Conservation (phyloP, 1,284 basidiomycete species). For the Vanrija sp. region DNA sequence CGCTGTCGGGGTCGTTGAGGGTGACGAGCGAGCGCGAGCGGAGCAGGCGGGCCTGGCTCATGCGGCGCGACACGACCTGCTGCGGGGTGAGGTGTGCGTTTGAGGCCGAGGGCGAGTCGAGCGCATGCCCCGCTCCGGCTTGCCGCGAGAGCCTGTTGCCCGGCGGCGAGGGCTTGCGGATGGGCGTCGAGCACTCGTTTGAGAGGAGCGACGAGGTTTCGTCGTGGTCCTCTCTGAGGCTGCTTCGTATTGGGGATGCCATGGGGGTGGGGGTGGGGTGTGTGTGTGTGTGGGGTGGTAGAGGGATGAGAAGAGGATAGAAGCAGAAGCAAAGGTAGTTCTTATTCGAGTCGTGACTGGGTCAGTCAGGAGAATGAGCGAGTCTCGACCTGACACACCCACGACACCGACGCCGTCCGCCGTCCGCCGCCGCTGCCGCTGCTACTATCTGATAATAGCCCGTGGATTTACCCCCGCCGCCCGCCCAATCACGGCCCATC, state of each 20-base stretch:
- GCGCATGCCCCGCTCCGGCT: too few relatives aligned
- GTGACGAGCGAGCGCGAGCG: slow-evolving; percentile 5
- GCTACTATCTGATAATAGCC: too few relatives aligned
- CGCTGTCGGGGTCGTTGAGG: not conserved
- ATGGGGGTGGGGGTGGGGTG: too few relatives aligned
- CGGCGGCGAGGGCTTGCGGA: not conserved
- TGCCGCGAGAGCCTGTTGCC: not conserved
- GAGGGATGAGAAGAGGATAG: not conserved
- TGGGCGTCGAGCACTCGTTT: slow-evolving; percentile 10
- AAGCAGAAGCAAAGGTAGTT: not conserved
- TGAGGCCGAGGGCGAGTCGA: not conserved
- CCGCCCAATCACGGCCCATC: too few relatives aligned
- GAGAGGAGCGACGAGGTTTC: slow-evolving; percentile 1
- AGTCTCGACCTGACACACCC: too few relatives aligned
- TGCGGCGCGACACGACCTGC: slow-evolving; percentile 4
- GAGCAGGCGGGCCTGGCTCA: slow-evolving; percentile 11
- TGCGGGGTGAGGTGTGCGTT: not conserved
- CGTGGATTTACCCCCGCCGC: too few relatives aligned
- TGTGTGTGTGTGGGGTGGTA: not conserved
- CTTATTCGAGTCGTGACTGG: not conserved
- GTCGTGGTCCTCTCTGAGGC: slow-evolving; percentile 1
- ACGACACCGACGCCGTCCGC: too few relatives aligned
- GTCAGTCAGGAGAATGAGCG: not conserved
- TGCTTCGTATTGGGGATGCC: not conserved
- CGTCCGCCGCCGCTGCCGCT: too few relatives aligned